Evolutionary conservation across 2,329 filamentous ascomycete species (phyloP).

Genomic region (Aspergillus brasiliensis): DNA sequence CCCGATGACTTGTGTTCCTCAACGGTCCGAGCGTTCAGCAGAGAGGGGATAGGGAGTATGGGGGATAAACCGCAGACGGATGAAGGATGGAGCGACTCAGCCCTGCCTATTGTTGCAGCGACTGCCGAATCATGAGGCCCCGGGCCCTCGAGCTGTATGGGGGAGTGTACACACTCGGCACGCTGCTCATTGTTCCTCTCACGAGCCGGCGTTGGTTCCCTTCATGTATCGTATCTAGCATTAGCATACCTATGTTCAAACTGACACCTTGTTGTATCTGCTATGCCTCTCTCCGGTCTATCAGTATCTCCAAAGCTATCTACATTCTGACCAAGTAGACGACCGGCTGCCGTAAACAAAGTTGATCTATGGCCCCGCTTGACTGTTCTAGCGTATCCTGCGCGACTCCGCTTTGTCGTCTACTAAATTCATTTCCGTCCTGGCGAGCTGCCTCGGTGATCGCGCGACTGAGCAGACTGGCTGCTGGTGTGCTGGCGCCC

Average conservation of each 20-base stretch:
- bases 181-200: constrained; percentile 7
- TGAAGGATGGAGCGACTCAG: background rate
- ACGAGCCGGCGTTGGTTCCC: constrained; percentile 9
- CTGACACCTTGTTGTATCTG: constrained; percentile 17
- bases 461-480: constrained; percentile 1
- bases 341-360: background rate
- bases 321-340: too few relatives aligned
- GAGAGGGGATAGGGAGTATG: background rate
- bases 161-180: constrained; percentile 3
- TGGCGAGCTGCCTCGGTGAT: background rate
- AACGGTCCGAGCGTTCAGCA: constrained; percentile 5
- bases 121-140: background rate
- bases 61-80: background rate
- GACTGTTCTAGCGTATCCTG: background rate
- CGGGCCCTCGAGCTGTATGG: background rate
- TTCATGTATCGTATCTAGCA: constrained; percentile 21
- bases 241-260: constrained; percentile 18
- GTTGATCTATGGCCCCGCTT: constrained; percentile 5
- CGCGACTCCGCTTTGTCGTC: background rate
- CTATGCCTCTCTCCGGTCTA: background rate
- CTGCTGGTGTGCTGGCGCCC: background rate
- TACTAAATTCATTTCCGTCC: background rate
- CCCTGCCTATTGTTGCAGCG: background rate
- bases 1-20: background rate
- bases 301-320: too few relatives aligned